These are phyloP conservation scores for Pseudopithomyces maydicus DNA, from an alignment of 2,329 filamentous ascomycete species.

Conservation along the genomic window DNA sequence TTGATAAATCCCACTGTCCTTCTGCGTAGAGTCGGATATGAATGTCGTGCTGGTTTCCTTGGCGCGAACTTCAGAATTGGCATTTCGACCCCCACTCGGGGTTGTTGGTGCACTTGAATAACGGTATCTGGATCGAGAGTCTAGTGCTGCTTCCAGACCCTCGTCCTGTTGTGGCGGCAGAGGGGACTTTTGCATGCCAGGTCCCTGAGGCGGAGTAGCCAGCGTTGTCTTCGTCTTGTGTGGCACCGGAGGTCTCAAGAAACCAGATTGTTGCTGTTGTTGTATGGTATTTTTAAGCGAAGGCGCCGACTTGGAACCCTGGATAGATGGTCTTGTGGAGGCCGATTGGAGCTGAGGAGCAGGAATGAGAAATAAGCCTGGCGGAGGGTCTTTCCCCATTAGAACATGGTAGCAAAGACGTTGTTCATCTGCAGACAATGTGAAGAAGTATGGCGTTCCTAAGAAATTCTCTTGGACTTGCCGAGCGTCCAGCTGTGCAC, in stretches of 20 bases:
- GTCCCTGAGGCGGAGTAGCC: neutral
- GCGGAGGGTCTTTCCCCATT: constrained; percentile 30
- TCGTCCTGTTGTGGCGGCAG: neutral
- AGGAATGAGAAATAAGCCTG: constrained; percentile 26
- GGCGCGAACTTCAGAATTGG: constrained; percentile 9
- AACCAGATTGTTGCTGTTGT: constrained; percentile 5
- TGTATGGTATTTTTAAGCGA: constrained; percentile 11
- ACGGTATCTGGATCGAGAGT: constrained; percentile 21
- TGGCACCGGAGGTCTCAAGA: constrained; percentile 17
- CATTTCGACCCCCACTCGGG: constrained; percentile 8
- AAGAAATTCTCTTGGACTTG: constrained; percentile 34
- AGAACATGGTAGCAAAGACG: constrained; percentile 31
- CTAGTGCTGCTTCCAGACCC: neutral
- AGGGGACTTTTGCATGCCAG: neutral
- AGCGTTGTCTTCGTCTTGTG: constrained; percentile 13
- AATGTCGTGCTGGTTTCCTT: neutral
- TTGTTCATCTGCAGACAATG: constrained; percentile 27
- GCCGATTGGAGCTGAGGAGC: constrained; percentile 7
- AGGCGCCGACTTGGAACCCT: constrained; percentile 20
- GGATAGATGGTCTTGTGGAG: constrained; percentile 11
- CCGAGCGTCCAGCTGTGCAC: constrained; percentile 26
- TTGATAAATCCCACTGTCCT: constrained; percentile 1
- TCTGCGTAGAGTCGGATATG: constrained; percentile 3
- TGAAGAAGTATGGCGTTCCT: constrained; percentile 30
- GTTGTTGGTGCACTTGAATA: constrained; percentile 14